These are phyloP conservation scores for Shiraia sp. DNA, from an alignment of 2,329 filamentous ascomycete genomes.

Conservation along the genomic window DNA sequence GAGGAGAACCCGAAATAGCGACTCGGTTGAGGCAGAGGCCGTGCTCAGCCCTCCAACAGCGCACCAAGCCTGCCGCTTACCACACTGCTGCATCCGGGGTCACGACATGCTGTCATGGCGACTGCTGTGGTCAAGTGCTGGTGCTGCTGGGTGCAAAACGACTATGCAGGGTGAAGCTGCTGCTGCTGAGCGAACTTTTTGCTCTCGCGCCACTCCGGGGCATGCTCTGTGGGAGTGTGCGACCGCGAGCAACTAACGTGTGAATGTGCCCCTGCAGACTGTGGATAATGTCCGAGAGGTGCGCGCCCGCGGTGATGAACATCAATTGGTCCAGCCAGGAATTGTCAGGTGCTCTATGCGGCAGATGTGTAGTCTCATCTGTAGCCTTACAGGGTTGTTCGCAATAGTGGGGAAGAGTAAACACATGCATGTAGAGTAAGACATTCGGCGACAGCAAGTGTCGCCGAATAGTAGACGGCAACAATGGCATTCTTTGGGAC, in stretches of 20 bases:
- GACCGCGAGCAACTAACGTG: no score
- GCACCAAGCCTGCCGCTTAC: constrained; percentile 18
- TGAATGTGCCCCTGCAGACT: constrained; percentile 22
- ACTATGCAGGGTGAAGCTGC: not conserved
- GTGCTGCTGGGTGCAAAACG: constrained; percentile 2
- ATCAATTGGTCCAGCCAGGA: constrained; percentile 20
- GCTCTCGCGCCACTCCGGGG: constrained; percentile 3
- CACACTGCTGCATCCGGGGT: constrained; percentile 28
- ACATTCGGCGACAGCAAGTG: constrained; percentile 9
- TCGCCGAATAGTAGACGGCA: constrained; percentile 14
- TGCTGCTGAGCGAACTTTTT: not conserved
- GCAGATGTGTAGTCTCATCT: no score
- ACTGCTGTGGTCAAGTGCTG: constrained; percentile 9
- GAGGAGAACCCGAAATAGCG: constrained; percentile 35
- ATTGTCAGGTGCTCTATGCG: constrained; percentile 23
- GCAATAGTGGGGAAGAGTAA: no score
- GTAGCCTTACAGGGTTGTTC: no score
- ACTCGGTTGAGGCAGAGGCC: constrained; percentile 22
- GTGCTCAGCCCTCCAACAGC: constrained; percentile 39
- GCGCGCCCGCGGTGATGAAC: constrained; percentile 5
- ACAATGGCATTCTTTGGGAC: constrained; percentile 3
- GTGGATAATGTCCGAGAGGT: constrained; percentile 15
- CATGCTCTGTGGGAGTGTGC: constrained; percentile 4
- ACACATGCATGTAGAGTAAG: no score
- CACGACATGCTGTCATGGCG: constrained; percentile 21